Conservation (phyloP, 352 stramenopile species). For the Pythium biforme region DNA sequence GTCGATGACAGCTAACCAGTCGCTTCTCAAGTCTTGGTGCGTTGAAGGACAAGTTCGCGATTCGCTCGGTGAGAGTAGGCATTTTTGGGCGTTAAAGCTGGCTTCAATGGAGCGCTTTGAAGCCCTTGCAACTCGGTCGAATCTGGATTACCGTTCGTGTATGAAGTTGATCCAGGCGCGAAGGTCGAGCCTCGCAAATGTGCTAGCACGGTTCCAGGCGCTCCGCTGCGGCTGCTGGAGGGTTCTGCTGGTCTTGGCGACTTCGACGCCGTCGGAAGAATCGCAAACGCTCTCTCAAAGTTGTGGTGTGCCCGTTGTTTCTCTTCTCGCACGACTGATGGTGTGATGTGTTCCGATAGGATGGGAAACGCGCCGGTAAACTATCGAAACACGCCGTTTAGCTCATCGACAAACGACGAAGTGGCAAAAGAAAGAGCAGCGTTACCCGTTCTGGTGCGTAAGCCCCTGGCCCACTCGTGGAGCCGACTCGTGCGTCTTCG, state of each 20-base stretch:
- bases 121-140: conserved; percentile 15
- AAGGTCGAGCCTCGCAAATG: background rate
- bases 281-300: conserved; percentile 25
- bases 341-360: conserved; percentile 32
- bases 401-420: no score
- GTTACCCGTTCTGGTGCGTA: conserved; percentile 53
- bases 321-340: conserved; percentile 13
- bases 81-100: conserved; percentile 46
- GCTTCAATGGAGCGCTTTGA: conserved; percentile 32
- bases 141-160: background rate
- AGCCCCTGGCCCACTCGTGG: conserved; percentile 31
- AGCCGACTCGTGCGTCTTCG: conserved; percentile 1
- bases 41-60: conserved; percentile 38
- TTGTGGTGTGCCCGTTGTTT: conserved; percentile 13
- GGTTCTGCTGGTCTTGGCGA: background rate
- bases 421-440: no score
- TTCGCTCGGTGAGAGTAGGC: conserved; percentile 40
- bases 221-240: background rate
- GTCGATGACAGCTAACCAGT: conserved; percentile 47
- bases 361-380: conserved; percentile 48
- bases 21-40: conserved; percentile 3
- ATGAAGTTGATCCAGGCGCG: background rate
- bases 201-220: background rate
- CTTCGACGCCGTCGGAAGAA: conserved; percentile 7
- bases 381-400: conserved; percentile 14